These are phyloP conservation scores for Nepenthes alata DNA, from an alignment of 179 eudicot species.

Conservation along the genomic window DNA sequence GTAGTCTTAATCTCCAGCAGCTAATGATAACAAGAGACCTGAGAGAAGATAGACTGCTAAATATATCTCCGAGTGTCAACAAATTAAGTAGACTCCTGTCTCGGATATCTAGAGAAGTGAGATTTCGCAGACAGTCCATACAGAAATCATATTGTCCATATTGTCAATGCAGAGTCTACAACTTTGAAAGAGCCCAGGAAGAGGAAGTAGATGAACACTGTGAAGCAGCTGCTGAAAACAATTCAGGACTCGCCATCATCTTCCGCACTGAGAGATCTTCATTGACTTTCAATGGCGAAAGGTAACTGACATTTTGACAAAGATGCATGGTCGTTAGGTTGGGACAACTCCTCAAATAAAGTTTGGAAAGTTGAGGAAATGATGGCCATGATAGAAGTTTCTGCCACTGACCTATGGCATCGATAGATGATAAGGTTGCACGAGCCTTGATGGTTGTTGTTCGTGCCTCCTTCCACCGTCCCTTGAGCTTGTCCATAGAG, in stretches of 20 bases:
- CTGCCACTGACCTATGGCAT: background rate
- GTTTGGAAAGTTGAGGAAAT: conserved; percentile 6
- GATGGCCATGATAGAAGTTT: background rate
- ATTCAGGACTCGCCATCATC: background rate
- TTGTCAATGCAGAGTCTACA: conserved; percentile 7
- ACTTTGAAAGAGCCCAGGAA: background rate
- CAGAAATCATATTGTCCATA: conserved; percentile 11
- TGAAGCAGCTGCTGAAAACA: background rate
- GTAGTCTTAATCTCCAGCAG: conserved; percentile 5
- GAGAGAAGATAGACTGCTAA: conserved; percentile 14
- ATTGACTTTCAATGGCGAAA: background rate
- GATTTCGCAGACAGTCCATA: conserved; percentile 8
- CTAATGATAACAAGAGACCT: background rate
- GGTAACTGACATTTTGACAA: conserved; percentile 8
- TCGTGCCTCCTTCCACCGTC: conserved; percentile 12
- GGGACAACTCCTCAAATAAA: conserved; percentile 7
- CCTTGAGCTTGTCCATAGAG: conserved; percentile 5
- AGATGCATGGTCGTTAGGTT: conserved; percentile 12
- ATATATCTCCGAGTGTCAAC: conserved; percentile 8
- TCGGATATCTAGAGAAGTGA: conserved; percentile 6
- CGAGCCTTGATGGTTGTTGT: background rate
- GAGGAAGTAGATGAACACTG: background rate
- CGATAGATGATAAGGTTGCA: conserved; percentile 2
- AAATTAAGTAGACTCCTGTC: conserved; percentile 2
- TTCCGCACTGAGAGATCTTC: background rate